Conservation (phyloP, 1,284 basidiomycete species). For the Sutorius eximius region DNA sequence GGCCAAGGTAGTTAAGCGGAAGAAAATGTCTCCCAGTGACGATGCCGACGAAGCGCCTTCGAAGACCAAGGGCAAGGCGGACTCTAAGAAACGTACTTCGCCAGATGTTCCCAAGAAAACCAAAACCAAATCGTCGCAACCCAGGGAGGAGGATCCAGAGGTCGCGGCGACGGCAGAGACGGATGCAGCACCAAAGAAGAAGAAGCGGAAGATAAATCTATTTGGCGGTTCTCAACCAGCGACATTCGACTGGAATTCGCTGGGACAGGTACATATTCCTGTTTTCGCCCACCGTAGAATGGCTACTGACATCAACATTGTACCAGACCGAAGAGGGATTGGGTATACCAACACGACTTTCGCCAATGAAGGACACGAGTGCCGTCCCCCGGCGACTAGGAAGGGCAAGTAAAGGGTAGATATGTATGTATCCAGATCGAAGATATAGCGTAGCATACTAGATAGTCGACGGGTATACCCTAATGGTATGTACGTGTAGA, state of each 20-base stretch:
- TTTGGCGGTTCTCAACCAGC: conserved; percentile 44
- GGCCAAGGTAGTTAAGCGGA: conserved; percentile 19
- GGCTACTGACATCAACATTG: neutral
- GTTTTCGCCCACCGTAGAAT: neutral
- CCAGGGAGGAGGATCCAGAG: conserved; percentile 11
- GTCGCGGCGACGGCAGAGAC: conserved; percentile 24
- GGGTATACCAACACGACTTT: conserved; percentile 61
- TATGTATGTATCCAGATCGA: neutral
- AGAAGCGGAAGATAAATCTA: conserved; percentile 61
- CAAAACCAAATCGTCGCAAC: conserved; percentile 17
- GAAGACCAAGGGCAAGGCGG: conserved; percentile 26
- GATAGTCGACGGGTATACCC: neutral
- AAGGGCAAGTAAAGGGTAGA: conserved; percentile 24
- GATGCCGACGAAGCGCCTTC: conserved; percentile 10
- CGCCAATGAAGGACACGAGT: conserved; percentile 58
- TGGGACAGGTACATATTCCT: conserved; percentile 36
- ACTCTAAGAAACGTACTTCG: conserved; percentile 22
- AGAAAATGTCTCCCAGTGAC: conserved; percentile 25
- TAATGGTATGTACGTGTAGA: neutral
- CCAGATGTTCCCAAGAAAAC: conserved; percentile 22
- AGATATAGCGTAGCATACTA: neutral
- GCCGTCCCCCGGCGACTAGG: conserved; percentile 47
- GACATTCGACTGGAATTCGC: conserved; percentile 43
- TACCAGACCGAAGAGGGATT: conserved; percentile 38
- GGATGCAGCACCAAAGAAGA: conserved; percentile 45